Base-by-base conservation (phyloP, 1,284 basidiomycete genomes). In the Athelia sp. region DNA sequence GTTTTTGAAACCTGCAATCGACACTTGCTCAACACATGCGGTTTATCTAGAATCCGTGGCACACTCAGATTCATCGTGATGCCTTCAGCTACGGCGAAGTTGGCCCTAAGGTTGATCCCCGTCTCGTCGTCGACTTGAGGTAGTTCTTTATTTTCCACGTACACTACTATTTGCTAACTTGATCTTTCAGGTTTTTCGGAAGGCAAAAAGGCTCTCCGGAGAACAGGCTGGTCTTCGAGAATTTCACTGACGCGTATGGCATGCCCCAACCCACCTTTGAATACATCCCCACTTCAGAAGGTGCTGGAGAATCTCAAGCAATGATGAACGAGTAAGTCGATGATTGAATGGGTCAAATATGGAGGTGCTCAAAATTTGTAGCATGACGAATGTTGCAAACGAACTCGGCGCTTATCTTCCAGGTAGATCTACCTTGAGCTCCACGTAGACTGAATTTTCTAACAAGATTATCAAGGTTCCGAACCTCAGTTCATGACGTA, bases 211-310 rank as follows among this genome's bases (percentile, higher is more conserved):
- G 48, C n/a, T 13, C 45, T 14, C 46, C 51, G 40, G 24, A 46
- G 11, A 67, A 68, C 50, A 48, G 50, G 23, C 31, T 68, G 23
- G 35, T 49, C 10, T 67, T 67, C 53, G 51, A 58, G 45, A 47
- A 49, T 31, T 26, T 55, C 44, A 54, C 54, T 11, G 68, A 70
- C 46, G 52, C 51, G 4, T 69, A 64, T 50, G 64, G 60, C n/a
- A 67, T 70, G 66, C 67, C 67, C 24, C 68, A 70, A 53, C 60
- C 66, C 14, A 70, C 68, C 14, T 62, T 66, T 50, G 35, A 56
- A 15, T 61, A 55, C 52, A 17, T 49, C 18, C 26, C 26, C 26
- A 29, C 26, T 29, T 6, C 26, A 29, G 26, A 29, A 13, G 26
- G 26, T 29, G 26, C 52, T 57, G 43, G 53, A 43, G 31, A 40